Conservation (phyloP, 768 basidiomycete genomes). For the Auricularia sp. region DNA sequence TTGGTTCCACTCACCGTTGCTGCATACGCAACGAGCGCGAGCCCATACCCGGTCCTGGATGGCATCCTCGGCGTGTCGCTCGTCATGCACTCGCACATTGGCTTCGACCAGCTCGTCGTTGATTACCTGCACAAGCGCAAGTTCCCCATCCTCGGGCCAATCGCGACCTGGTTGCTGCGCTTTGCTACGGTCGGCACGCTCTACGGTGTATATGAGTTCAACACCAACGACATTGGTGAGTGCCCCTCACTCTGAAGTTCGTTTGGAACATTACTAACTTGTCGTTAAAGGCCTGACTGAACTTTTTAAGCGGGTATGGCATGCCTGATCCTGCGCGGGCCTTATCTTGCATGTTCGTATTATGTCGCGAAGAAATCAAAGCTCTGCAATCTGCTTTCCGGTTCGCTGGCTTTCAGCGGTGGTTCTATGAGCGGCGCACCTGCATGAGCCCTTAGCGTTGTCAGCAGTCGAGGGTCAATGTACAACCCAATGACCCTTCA, state of each 20-base stretch:
- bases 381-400: too few species aligned
- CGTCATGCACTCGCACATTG: constrained; percentile 93
- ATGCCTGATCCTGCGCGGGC: constrained; percentile 38
- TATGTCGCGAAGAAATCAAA: too few species aligned
- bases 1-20: constrained; percentile 84
- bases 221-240: constrained; percentile 95
- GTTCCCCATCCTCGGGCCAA: constrained; percentile 69
- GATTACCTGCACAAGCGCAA: constrained; percentile 94
- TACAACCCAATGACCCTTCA: too few species aligned
- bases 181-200: constrained; percentile 69
- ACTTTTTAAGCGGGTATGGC: constrained; percentile 73
- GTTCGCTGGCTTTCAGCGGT: too few species aligned
- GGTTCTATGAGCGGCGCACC: too few species aligned
- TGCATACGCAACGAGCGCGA: constrained; percentile 70
- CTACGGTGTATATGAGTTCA: constrained; percentile 93
- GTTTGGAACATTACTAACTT: constrained; percentile 8
- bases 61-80: constrained; percentile 79
- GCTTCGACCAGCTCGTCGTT: constrained; percentile 70
- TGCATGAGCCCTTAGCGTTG: too few species aligned
- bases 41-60: constrained; percentile 76
- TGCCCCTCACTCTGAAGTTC: too few species aligned
- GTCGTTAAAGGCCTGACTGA: constrained; percentile 66
- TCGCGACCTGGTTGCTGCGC: constrained; percentile 67
- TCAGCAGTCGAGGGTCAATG: too few species aligned
- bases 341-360: too few species aligned